Percentiles rank a stretch among this genome's conserved stretches.
Evolutionary conservation across 192 early-diverging fungal species (phyloP).

Genomic region (Kickxella alabastrina): DNA sequence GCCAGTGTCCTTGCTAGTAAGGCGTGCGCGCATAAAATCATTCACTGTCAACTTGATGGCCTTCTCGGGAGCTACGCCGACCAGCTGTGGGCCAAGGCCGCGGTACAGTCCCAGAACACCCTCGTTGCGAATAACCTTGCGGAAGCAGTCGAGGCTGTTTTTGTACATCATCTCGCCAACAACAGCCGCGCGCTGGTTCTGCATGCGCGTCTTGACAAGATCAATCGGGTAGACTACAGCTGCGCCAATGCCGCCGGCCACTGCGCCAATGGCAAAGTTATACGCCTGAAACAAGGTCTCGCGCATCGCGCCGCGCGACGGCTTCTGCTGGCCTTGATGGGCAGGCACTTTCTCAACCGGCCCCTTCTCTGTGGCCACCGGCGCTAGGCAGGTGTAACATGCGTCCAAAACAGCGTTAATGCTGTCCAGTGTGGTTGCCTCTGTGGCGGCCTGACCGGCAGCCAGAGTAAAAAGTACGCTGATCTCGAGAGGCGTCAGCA

Average conservation of each 20-base stretch:
- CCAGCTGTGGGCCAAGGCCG: conserved; percentile 87
- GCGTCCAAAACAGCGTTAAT: conserved; percentile 17
- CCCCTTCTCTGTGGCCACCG: conserved; percentile 6
- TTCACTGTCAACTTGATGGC: conserved; percentile 98
- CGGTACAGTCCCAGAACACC: conserved; percentile 87
- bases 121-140: conserved; percentile 89
- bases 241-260: conserved; percentile 92
- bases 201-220: conserved; percentile 98
- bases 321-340: not conserved
- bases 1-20: conserved; percentile 67
- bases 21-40: conserved; percentile 74
- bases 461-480: conserved; percentile 46
- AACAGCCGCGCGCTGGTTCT: conserved; percentile 89
- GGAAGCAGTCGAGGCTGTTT: conserved; percentile 95
- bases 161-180: conserved; percentile 91
- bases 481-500: conserved; percentile 50
- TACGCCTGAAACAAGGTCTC: conserved; percentile 59
- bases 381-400: conserved; percentile 25
- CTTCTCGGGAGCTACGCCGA: conserved; percentile 96
- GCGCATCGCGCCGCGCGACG: conserved; percentile 17
- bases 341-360: not conserved
- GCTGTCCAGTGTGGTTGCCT: conserved; percentile 15
- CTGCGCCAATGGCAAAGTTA: conserved; percentile 77
- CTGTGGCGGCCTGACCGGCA: conserved; percentile 15
- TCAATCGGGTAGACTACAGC: conserved; percentile 96